Conservation (phyloP, 495 filamentous ascomycete species). For the Pyronema domesticum region DNA sequence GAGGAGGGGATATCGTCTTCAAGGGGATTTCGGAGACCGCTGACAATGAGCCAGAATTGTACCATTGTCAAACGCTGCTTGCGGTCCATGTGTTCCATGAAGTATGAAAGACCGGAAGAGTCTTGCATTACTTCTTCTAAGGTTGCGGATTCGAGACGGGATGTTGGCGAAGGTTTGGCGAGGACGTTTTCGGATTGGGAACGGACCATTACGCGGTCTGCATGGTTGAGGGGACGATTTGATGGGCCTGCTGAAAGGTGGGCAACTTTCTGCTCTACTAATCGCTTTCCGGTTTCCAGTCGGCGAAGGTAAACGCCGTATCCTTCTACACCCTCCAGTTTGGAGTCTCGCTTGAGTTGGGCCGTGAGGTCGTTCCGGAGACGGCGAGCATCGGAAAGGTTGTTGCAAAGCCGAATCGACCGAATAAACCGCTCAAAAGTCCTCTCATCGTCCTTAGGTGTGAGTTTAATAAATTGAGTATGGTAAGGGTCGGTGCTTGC, state of each 20-base stretch:
- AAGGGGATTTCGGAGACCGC: constrained; percentile 88
- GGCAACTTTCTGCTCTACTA: constrained; percentile 78
- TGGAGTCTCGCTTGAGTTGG: constrained; percentile 71
- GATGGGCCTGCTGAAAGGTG: constrained; percentile 46
- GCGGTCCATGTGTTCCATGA: constrained; percentile 99
- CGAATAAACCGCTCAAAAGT: constrained; percentile 89
- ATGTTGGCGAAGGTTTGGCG: constrained; percentile 32
- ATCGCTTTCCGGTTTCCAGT: constrained; percentile 73
- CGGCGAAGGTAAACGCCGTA: constrained; percentile 61
- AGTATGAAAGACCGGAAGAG: constrained; percentile 80
- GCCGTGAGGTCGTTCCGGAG: constrained; percentile 86
- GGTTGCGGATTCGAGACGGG: constrained; percentile 45
- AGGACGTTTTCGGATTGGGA: constrained; percentile 19
- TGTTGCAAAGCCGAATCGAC: constrained; percentile 71
- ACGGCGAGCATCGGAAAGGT: constrained; percentile 81
- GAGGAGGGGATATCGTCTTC: constrained; percentile 55
- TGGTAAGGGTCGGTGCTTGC: background rate
- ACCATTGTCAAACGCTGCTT: constrained; percentile 71
- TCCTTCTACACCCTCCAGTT: constrained; percentile 54
- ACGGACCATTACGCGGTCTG: constrained; percentile 3
- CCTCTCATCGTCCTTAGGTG: constrained; percentile 60
- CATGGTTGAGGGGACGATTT: background rate
- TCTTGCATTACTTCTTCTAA: constrained; percentile 71
- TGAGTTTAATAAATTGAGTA: constrained; percentile 26
- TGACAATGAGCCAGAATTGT: constrained; percentile 97